A percentile compares a stretch with the other conserved stretches of the same genome.
phyloP scores from a whole-genome alignment of 805 yeast species.

The Nakazawaea anatomiae region DNA sequence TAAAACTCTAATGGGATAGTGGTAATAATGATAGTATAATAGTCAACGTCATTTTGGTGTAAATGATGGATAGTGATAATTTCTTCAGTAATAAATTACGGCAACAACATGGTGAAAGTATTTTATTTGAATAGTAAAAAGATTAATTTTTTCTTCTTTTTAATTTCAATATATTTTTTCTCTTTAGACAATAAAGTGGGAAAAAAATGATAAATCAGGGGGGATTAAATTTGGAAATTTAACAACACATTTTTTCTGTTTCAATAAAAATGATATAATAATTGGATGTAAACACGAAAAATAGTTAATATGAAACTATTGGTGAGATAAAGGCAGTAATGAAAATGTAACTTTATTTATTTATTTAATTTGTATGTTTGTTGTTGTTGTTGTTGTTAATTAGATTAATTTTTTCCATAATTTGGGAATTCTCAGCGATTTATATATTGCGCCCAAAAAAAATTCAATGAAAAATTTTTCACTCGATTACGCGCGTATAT shows the following conservation, averaged over 20 bases:
- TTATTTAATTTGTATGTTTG: not conserved
- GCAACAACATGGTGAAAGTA: slow-evolving; percentile 6
- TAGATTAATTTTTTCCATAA: too few species aligned
- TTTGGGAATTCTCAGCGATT: not conserved
- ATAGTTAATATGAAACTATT: too few species aligned
- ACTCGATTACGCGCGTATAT: too few species aligned
- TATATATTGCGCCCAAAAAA: not conserved
- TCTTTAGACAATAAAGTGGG: not conserved
- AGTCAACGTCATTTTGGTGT: slow-evolving; percentile 6
- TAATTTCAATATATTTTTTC: not conserved
- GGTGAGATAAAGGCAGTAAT: not conserved
- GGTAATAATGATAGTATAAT: not conserved
- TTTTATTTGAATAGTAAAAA: slow-evolving; percentile 1
- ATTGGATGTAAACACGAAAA: too few species aligned
- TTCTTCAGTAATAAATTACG: slow-evolving; percentile 3
- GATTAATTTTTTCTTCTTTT: not conserved
- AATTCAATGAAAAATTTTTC: too few species aligned
- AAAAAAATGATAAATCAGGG: not conserved
- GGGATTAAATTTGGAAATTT: slow-evolving; percentile 4
- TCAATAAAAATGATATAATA: not conserved
- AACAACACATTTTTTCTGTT: slow-evolving; percentile 11
- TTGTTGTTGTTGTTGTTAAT: slow-evolving; percentile 1
- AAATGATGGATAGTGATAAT: not conserved
- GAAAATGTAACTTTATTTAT: not conserved
- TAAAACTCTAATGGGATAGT: not conserved